Percentiles rank a stretch among this genome's conserved stretches.
These are phyloP conservation scores for Agroathelia rolfsii DNA, from an alignment of 1,284 basidiomycete species.

Conservation along the genomic window DNA sequence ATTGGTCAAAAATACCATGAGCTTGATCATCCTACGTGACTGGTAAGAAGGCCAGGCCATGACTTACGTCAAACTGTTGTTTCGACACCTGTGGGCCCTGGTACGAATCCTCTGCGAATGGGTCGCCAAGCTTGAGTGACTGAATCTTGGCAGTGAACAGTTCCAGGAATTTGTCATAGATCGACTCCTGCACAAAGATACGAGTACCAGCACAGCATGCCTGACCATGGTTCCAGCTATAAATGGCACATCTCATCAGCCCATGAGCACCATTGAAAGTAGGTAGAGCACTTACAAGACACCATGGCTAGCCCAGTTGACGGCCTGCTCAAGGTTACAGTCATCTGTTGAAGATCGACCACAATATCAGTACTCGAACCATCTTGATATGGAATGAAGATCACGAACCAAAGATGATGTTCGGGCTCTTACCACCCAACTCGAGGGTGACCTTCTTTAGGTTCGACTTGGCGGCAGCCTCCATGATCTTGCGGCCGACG, in stretches of 20 bases:
- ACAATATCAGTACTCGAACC: too few species aligned
- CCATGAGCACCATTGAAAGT: conserved; percentile 8
- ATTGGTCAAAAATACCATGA: conserved; percentile 26
- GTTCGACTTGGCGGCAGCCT: conserved; percentile 75
- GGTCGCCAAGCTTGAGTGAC: conserved; percentile 66
- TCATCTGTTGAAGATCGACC: too few species aligned
- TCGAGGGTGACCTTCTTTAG: conserved; percentile 88
- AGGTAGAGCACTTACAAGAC: conserved; percentile 48
- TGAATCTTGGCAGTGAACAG: conserved; percentile 50
- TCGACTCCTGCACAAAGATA: conserved; percentile 74
- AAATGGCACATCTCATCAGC: conserved; percentile 32
- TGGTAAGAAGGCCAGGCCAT: conserved; percentile 20
- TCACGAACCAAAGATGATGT: conserved; percentile 63
- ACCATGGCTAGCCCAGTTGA: conserved; percentile 75
- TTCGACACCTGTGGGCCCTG: conserved; percentile 88
- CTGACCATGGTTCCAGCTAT: conserved; percentile 75
- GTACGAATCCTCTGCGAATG: conserved; percentile 61
- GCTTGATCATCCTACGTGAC: conserved; percentile 19
- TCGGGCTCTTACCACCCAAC: conserved; percentile 88
- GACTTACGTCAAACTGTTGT: conserved; percentile 52
- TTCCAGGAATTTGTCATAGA: conserved; percentile 74
- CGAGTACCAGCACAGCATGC: conserved; percentile 80
- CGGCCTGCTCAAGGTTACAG: conserved; percentile 68
- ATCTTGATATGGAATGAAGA: too few species aligned
- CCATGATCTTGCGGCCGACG: conserved; percentile 80